Percentiles rank a stretch among this genome's conserved stretches.
Evolutionary conservation across 257 asterid species (phyloP).

Genomic region (Lavandula angustifolia): DNA sequence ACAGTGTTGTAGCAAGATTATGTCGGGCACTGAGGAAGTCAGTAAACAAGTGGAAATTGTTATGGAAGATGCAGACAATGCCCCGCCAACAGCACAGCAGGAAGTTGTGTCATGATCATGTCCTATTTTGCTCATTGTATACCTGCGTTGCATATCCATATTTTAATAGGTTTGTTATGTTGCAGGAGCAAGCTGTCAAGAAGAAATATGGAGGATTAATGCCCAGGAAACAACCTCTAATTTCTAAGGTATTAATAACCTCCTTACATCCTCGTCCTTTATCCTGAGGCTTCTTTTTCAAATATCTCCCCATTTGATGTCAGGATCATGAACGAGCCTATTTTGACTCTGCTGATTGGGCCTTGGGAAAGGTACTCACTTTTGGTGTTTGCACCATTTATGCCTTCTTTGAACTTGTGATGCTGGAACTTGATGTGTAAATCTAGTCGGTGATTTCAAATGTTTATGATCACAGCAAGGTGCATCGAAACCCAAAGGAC

Average conservation of each 20-base stretch:
- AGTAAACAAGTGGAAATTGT: conserved; percentile 56
- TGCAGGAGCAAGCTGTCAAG: conserved; percentile 77
- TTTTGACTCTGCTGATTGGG: conserved; percentile 99
- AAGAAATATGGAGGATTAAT: conserved; percentile 91
- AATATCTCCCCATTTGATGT: conserved; percentile 18
- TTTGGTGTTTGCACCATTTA: conserved; percentile 15
- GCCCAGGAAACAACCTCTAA: conserved; percentile 93
- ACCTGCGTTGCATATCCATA: conserved; percentile 6
- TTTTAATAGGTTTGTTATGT: not conserved
- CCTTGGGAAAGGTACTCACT: conserved; percentile 83
- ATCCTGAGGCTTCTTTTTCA: conserved; percentile 9
- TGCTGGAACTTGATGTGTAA: conserved; percentile 17
- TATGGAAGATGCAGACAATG: conserved; percentile 57
- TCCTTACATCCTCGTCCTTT: not conserved
- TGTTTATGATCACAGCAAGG: conserved; percentile 73
- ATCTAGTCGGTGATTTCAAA: conserved; percentile 17
- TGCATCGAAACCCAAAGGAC: conserved; percentile 96
- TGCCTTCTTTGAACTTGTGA: conserved; percentile 26
- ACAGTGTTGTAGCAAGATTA: conserved; percentile 39
- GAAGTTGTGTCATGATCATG: conserved; percentile 55
- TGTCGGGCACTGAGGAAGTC: conserved; percentile 79
- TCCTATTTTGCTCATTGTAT: not conserved
- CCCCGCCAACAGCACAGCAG: conserved; percentile 63
- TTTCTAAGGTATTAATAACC: conserved; percentile 69
- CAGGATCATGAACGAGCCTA: conserved; percentile 99